phyloP scores from a whole-genome alignment of 352 stramenopile genomes.

The Saprolegnia diclina region DNA sequence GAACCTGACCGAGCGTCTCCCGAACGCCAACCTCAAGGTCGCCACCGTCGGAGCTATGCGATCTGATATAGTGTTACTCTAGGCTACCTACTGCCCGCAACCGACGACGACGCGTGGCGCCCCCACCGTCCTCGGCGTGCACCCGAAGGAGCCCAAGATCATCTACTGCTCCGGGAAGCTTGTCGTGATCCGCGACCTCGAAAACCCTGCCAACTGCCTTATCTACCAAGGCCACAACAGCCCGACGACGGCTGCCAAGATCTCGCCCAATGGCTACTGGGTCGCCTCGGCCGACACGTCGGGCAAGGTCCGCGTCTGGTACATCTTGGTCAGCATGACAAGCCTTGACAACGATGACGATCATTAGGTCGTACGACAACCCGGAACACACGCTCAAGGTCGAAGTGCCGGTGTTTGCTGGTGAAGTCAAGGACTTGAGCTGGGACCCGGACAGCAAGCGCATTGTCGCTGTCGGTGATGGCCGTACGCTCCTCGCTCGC shows the following conservation, averaged over 20 bases:
- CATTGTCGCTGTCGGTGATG: conserved; percentile 86
- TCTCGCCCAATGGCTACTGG: conserved; percentile 94
- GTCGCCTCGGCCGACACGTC: conserved; percentile 86
- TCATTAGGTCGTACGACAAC: conserved; percentile 93
- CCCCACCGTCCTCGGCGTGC: conserved; percentile 58
- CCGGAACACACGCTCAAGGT: conserved; percentile 95
- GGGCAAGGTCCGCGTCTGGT: conserved; percentile 93
- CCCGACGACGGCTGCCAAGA: conserved; percentile 87
- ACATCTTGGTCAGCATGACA: too few relatives aligned
- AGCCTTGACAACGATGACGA: too few relatives aligned
- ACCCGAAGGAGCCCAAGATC: conserved; percentile 84
- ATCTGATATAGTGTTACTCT: too few relatives aligned
- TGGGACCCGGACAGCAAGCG: conserved; percentile 96
- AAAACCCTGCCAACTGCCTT: conserved; percentile 81
- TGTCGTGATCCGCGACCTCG: conserved; percentile 85
- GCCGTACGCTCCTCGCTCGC: conserved; percentile 63
- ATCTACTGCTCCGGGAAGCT: conserved; percentile 91
- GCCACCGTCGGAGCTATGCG: too few relatives aligned
- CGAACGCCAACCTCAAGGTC: conserved; percentile 27
- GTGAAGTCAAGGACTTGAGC: conserved; percentile 90
- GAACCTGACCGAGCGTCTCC: conserved; percentile 22
- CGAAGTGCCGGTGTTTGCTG: conserved; percentile 85
- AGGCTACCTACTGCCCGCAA: conserved; percentile 60
- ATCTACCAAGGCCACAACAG: conserved; percentile 95
- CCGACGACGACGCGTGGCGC: conserved; percentile 67